Evolutionary conservation across 495 filamentous ascomycete species (phyloP), one percentile per base, ranked within the genome.

Genomic region (Clohesyomyces aquaticus): DNA sequence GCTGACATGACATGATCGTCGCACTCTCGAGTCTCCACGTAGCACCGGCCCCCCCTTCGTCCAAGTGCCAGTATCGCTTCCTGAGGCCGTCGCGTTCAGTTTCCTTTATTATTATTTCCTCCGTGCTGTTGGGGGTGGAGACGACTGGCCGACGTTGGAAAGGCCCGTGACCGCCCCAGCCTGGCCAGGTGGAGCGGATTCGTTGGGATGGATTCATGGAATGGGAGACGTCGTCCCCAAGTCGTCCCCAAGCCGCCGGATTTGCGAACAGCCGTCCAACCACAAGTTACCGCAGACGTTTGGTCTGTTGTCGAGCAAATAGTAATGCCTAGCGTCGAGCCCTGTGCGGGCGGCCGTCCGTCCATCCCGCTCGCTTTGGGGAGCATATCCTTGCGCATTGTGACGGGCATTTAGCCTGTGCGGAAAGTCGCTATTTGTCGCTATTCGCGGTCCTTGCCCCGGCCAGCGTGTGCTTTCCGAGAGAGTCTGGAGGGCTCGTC

Each of bases 11-110:
- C 65, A 61, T 22, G 65, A 47, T 55, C 54, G 65, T 63, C 65
- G 65, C 60, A 64, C 66, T 19, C 53, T 65, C 60, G 61, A 65
- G 66, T 60, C 66, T 68, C 66, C 66, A 68, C 66, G 66, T 68
- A 41, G 66, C 66, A 68, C 66, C 55, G 59, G 60, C 51, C 54
- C 52, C 59, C 48, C 52, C 46, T 46, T 28, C 26, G 12, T 23
- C 32, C 6, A 38, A 6, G 32, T 50, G 27, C 43, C 45, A 9
- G n/a, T 25, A 46, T 27, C 29, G 46, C 11, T 45, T 18, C 26
- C 51, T 47, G 18, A 29, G 26, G 51, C 14, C n/a, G 28, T 28
- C 32, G 18, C 28, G 51, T 19, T 18, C n/a, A n/a, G n/a, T n/a
- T n/a, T n/a, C n/a, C n/a, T n/a, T n/a, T n/a, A n/a, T n/a, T n/a